Evolutionary conservation across 495 filamentous ascomycete genomes (phyloP), one percentile per base, ranked within the genome.

Genomic region (Aspergillus conjunctus): DNA sequence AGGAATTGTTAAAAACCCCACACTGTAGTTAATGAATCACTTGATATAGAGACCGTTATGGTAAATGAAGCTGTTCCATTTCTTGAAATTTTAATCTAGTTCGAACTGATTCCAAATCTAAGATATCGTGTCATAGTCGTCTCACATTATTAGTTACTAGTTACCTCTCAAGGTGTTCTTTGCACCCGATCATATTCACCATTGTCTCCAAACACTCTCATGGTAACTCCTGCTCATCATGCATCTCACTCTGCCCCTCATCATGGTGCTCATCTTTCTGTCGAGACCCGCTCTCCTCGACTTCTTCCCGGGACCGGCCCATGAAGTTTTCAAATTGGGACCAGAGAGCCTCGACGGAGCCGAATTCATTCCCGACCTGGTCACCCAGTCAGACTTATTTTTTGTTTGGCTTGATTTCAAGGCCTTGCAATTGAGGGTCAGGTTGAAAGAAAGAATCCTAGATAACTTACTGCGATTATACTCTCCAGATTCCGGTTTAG

Each of bases 241-340:
- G 57, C 11, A 59, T n/a, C n/a, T 65, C 62, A 33, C 62, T 68
- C n/a, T 65, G 56, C 15, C 56, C 66, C 51, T 70, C 64, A 21
- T 58, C 56, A 7, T 62, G 51, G 34, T 32, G 41, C 32, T 56
- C 53, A 2, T 59, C 63, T 39, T 63, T 58, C 22, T 26, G 58
- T 69, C 71, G 50, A 60, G 70, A 46, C 56, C 50, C 17, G 22
- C 20, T 50, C 32, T 76, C 69, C 43, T 78, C 77, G 21, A 75
- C 76, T 61, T 85, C 86, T 0, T 90, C 87, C n/a, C 73, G 71
- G 4, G 71, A 56, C 61, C 87, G 88, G 17, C 86, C 91, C 93
- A 97, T 98, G 62, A 97, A 93, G 57, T 88, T 88, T 80, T 98
- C 94, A 68, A 98, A 98, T 60, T 95, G 91, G 34, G 89, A 92